Evolutionary conservation across 2,329 filamentous ascomycete species (phyloP).

Genomic region (Cladosporium sp.): DNA sequence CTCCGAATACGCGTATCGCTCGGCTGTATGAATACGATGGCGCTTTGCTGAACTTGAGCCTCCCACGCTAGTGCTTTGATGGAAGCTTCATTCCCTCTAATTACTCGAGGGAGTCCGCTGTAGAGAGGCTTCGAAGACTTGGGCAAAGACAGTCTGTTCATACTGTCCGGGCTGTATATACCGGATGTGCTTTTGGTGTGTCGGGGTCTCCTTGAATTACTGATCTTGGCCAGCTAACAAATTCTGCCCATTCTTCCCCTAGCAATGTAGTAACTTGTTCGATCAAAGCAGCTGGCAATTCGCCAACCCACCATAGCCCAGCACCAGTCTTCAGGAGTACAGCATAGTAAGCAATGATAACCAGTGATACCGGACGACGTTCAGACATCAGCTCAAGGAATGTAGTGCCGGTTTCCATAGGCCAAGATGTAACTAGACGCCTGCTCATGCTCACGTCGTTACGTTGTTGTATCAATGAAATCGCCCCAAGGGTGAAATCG

Average conservation of each 20-base stretch:
- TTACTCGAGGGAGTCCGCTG: neutral
- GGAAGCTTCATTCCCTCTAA: neutral
- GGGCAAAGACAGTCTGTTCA: neutral
- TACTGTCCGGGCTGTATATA: neutral
- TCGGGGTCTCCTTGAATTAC: neutral
- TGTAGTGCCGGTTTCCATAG: neutral
- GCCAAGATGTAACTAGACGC: neutral
- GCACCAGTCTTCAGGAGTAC: neutral
- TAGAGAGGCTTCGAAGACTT: neutral
- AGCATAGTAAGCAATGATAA: neutral
- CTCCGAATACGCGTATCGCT: neutral
- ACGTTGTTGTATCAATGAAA: neutral
- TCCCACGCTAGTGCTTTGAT: neutral
- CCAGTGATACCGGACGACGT: neutral
- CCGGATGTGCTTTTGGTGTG: neutral
- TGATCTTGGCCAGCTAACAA: neutral
- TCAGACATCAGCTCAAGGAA: neutral
- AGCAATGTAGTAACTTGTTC: neutral
- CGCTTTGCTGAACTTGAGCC: neutral
- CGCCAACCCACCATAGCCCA: neutral
- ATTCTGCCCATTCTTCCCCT: neutral
- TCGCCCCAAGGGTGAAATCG: neutral
- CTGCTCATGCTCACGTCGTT: neutral
- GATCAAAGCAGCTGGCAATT: neutral
- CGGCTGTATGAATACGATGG: neutral